phyloP scores from a whole-genome alignment of 2,329 filamentous ascomycete species.

The Trichoderma atrobrunneum region DNA sequence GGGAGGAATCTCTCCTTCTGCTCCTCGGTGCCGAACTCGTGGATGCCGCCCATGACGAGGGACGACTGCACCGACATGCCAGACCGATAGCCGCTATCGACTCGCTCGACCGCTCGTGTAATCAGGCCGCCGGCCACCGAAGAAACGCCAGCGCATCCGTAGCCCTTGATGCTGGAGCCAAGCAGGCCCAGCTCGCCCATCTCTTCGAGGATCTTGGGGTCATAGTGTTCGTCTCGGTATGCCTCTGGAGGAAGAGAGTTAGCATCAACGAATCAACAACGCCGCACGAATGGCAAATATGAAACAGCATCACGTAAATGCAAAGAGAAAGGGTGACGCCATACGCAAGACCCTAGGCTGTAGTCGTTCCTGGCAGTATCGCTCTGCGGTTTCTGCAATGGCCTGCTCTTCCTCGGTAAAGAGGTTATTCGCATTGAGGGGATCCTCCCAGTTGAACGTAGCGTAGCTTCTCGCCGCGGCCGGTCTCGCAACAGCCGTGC shows the following conservation, averaged over 20 bases:
- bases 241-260: slow-evolving; percentile 55
- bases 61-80: slow-evolving; percentile 94
- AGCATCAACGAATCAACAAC: neutral
- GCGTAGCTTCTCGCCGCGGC: slow-evolving; percentile 36
- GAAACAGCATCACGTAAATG: too few relatives aligned
- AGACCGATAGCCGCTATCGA: slow-evolving; percentile 88
- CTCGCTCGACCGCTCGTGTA: slow-evolving; percentile 83
- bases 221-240: slow-evolving; percentile 81
- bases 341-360: slow-evolving; percentile 81
- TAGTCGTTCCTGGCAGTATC: slow-evolving; percentile 90
- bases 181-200: slow-evolving; percentile 92
- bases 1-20: slow-evolving; percentile 83
- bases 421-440: slow-evolving; percentile 69
- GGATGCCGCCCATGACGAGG: slow-evolving; percentile 87
- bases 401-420: slow-evolving; percentile 88
- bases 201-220: slow-evolving; percentile 79
- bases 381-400: slow-evolving; percentile 84
- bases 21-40: slow-evolving; percentile 82
- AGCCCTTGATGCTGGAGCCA: slow-evolving; percentile 81
- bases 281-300: neutral
- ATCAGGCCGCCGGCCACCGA: slow-evolving; percentile 88
- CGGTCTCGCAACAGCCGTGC: slow-evolving; percentile 27
- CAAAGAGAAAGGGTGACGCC: slow-evolving; percentile 24
- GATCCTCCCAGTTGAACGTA: slow-evolving; percentile 88
- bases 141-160: slow-evolving; percentile 83